Base-by-base conservation (phyloP, 495 filamentous ascomycete species). In the Hypomontagnella submonticulosa region DNA sequence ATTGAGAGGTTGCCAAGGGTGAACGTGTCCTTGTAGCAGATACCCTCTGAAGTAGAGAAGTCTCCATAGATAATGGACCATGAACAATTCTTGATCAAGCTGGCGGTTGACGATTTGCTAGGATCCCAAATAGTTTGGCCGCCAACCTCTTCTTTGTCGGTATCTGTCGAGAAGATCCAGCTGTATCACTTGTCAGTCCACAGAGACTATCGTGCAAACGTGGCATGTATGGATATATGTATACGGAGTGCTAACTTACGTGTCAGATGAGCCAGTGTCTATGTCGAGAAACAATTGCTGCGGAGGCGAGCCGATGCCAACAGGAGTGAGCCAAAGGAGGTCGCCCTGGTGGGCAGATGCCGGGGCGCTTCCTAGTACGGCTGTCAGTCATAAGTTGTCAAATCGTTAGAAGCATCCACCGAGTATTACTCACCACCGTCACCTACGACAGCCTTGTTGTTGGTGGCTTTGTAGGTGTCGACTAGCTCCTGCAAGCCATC, bases 1-100 rank as follows among this genome's bases (percentile, higher is more conserved):
- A 84, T 84, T 4, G 84, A 84, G 57, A 92, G 76, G 12, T 70
- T 63, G 12, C 61, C 75, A 23, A 82, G 23, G 1, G 34, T 32
- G 55, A 82, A 38, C 8, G 69, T 76, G 54, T 82, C 80, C 18
- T 52, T 67, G 43, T 75, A 81, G 18, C 73, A 76, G 44, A 70
- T 71, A 37, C 79, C 80, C 2, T 62, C 53, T 6, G 79, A 72
- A 27, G 57, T 69, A 20, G 61, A 57, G 38, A 69, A 80, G 73
- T 90, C 88, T 34, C 89, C 88, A 70, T 93, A 92, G 10, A 81
- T 78, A 66, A 92, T 90, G 54, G 81, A 71, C 90, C 90, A 94
- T 4, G 77, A 83, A 8, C 78, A 79, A 48, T 80, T 82, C 1
- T 73, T 60, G 12, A 81, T 69, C 8, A 70, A 61, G 49, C 84